Conservation (phyloP, 805 yeast species). For the Barnettozyma sucrosica region DNA sequence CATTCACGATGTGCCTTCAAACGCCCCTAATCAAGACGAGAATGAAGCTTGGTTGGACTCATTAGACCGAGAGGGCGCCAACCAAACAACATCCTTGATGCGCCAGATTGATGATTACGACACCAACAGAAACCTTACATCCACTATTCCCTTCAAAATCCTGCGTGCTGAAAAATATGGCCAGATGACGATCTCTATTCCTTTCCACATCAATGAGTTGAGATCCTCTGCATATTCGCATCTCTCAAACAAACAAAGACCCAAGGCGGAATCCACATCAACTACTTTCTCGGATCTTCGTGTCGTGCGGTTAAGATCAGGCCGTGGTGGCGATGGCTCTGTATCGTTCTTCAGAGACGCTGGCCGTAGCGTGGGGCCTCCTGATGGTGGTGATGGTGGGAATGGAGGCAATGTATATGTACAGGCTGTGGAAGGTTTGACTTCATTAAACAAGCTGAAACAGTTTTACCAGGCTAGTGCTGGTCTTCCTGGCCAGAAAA, state of each 20-base stretch:
- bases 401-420: slow-evolving; percentile 83
- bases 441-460: slow-evolving; percentile 64
- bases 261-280: slow-evolving; percentile 37
- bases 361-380: slow-evolving; percentile 82
- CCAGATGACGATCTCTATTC: slow-evolving; percentile 12
- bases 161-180: slow-evolving; percentile 2
- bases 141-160: slow-evolving; percentile 2
- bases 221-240: slow-evolving; percentile 35
- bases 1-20: slow-evolving; percentile 27
- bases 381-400: slow-evolving; percentile 99
- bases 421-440: slow-evolving; percentile 67
- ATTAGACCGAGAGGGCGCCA: too few relatives aligned
- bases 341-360: slow-evolving; percentile 86
- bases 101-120: slow-evolving; percentile 7
- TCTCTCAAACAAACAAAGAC: slow-evolving; percentile 32
- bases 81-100: not conserved
- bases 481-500: slow-evolving; percentile 67
- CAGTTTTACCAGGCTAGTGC: slow-evolving; percentile 64
- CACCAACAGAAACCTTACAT: slow-evolving; percentile 1
- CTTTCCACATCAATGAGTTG: slow-evolving; percentile 9
- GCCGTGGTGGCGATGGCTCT: slow-evolving; percentile 85
- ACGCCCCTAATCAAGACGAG: slow-evolving; percentile 30
- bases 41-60: too few relatives aligned
- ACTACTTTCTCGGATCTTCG: slow-evolving; percentile 55
- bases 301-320: slow-evolving; percentile 62